These are phyloP conservation scores for Saprolegnia parasitica DNA, from an alignment of 352 stramenopile species.

Conservation along the genomic window DNA sequence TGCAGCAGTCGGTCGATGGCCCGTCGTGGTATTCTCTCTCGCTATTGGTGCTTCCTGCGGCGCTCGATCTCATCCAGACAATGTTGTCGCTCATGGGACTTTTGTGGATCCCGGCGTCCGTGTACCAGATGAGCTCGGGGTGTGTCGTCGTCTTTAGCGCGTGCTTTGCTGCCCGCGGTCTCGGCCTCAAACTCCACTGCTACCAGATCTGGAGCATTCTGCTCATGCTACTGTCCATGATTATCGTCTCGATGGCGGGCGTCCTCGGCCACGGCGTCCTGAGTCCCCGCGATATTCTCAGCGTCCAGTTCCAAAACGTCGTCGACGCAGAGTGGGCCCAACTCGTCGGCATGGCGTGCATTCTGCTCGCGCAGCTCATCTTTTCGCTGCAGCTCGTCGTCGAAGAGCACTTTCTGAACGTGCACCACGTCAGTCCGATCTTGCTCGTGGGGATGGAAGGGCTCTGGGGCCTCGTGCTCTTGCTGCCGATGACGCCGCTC, in stretches of 20 bases:
- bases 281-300: conserved; percentile 22
- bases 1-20: conserved; percentile 24
- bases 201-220: conserved; percentile 38
- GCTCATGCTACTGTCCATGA: conserved; percentile 8
- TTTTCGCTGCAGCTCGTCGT: conserved; percentile 41
- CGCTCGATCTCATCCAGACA: conserved; percentile 35
- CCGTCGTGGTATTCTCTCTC: conserved; percentile 17
- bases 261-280: conserved; percentile 23
- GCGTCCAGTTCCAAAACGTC: conserved; percentile 7
- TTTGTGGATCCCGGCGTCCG: conserved; percentile 34
- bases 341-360: conserved; percentile 33
- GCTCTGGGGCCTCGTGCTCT: conserved; percentile 37
- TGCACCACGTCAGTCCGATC: conserved; percentile 36
- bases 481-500: conserved; percentile 20
- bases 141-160: conserved; percentile 43
- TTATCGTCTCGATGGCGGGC: conserved; percentile 20
- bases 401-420: conserved; percentile 37
- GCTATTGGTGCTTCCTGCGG: conserved; percentile 32
- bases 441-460: conserved; percentile 44
- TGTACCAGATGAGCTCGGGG: conserved; percentile 47
- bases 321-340: conserved; percentile 11
- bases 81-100: conserved; percentile 41
- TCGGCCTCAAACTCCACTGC: conserved; percentile 35
- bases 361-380: conserved; percentile 39
- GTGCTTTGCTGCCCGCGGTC: conserved; percentile 37